phyloP scores from a whole-genome alignment of 768 basidiomycete species.

The Dictyophora rubrovolvata region DNA sequence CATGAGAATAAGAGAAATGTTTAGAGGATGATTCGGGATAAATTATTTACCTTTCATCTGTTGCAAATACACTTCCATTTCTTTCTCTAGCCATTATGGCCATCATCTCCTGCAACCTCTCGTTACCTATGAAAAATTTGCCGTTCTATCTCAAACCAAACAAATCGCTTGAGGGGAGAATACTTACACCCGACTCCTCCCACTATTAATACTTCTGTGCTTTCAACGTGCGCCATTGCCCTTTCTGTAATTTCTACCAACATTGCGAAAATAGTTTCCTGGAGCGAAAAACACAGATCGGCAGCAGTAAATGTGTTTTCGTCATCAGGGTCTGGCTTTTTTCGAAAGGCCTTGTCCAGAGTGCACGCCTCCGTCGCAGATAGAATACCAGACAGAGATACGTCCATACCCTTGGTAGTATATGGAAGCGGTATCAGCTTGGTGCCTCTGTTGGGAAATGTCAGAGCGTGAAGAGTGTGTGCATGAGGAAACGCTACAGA shows the following conservation, averaged over 20 bases:
- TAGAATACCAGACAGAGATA: constrained; percentile 90
- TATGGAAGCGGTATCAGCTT: constrained; percentile 81
- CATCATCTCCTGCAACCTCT: constrained; percentile 97
- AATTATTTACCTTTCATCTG: constrained; percentile 72
- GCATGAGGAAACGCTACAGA: constrained; percentile 22
- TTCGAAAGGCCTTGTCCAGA: constrained; percentile 70
- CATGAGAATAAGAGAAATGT: neutral
- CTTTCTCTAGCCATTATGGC: constrained; percentile 90
- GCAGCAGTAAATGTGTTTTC: constrained; percentile 80
- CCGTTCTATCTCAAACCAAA: neutral
- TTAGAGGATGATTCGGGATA: neutral
- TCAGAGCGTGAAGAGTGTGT: neutral
- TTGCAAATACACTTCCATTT: constrained; percentile 83
- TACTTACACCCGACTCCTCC: constrained; percentile 98
- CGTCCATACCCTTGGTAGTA: constrained; percentile 97
- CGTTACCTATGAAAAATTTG: constrained; percentile 56
- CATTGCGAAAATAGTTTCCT: constrained; percentile 97
- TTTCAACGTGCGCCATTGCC: constrained; percentile 98
- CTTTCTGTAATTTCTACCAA: constrained; percentile 97
- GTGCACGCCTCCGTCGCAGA: constrained; percentile 85
- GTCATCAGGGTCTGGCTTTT: constrained; percentile 31
- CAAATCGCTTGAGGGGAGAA: neutral
- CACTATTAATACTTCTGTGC: constrained; percentile 92
- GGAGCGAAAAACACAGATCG: constrained; percentile 94
- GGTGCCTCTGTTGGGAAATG: constrained; percentile 50